Evolutionary conservation across 1,284 basidiomycete genomes (phyloP).

Genomic region (Heliocybe sulcata): DNA sequence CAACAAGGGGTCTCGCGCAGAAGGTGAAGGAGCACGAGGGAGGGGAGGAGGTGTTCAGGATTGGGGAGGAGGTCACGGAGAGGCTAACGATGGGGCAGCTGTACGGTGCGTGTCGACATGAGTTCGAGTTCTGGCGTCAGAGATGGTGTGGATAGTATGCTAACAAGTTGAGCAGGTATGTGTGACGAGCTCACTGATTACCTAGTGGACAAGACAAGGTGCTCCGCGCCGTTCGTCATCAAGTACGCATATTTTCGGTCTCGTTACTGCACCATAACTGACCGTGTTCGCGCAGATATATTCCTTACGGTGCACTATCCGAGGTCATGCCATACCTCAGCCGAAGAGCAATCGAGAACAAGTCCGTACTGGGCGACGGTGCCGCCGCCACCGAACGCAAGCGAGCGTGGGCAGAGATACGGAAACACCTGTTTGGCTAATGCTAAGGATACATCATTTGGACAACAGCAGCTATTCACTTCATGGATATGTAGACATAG

Average conservation of each 20-base stretch:
- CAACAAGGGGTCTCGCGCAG: conserved; percentile 42
- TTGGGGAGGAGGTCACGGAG: conserved; percentile 53
- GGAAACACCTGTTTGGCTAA: conserved; percentile 22
- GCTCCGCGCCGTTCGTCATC: conserved; percentile 63
- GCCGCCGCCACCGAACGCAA: conserved; percentile 41
- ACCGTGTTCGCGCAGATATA: conserved; percentile 37
- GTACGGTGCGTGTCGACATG: conserved; percentile 50
- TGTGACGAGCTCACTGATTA: conserved; percentile 73
- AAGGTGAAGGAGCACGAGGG: conserved; percentile 12
- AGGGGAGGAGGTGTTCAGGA: conserved; percentile 23
- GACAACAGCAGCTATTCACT: background rate
- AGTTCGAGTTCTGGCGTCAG: no score
- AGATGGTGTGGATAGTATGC: background rate
- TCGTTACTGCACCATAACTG: background rate
- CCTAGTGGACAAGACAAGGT: conserved; percentile 50
- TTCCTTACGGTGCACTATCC: conserved; percentile 78
- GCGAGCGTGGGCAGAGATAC: conserved; percentile 31
- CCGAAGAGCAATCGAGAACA: conserved; percentile 65
- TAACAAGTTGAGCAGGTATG: conserved; percentile 53
- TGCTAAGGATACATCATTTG: background rate
- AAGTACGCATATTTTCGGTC: conserved; percentile 39
- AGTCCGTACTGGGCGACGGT: conserved; percentile 50
- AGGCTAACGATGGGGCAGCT: conserved; percentile 77
- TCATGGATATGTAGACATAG: background rate
- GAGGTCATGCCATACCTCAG: conserved; percentile 70